Evolutionary conservation across 2,329 filamentous ascomycete species (phyloP).

Genomic region (Trichoderma pleuroti): DNA sequence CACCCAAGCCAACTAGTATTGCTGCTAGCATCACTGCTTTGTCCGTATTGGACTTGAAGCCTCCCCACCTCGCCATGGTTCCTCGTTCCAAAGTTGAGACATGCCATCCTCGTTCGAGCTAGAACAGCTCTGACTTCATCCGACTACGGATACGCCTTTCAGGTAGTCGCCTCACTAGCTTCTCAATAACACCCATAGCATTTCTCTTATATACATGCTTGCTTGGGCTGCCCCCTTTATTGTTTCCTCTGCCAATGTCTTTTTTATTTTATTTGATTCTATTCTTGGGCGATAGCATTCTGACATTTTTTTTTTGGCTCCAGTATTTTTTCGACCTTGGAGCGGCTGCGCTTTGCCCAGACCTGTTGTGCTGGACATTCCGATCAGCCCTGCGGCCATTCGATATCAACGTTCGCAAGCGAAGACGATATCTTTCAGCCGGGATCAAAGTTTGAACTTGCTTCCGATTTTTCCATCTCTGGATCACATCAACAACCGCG

Average conservation of each 20-base stretch:
- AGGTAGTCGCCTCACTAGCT: slow-evolving; percentile 7
- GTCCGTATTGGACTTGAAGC: slow-evolving; percentile 5
- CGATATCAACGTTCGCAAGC: slow-evolving; percentile 22
- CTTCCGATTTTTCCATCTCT: not conserved
- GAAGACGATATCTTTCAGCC: slow-evolving; percentile 7
- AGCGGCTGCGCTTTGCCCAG: slow-evolving; percentile 65
- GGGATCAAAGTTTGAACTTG: not conserved
- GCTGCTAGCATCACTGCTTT: slow-evolving; percentile 1
- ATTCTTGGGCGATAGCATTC: not conserved
- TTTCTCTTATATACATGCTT: slow-evolving; percentile 8
- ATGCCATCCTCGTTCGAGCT: slow-evolving; percentile 33
- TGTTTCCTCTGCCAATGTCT: not conserved
- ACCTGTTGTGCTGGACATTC: slow-evolving; percentile 33
- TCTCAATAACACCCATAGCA: not conserved
- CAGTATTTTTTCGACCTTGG: slow-evolving; percentile 74
- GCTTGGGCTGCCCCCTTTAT: slow-evolving; percentile 4
- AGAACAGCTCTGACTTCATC: slow-evolving; percentile 8
- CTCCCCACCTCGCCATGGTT: slow-evolving; percentile 22
- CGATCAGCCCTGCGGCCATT: slow-evolving; percentile 27
- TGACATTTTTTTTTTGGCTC: slow-evolving; percentile 10
- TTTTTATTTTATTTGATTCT: not conserved
- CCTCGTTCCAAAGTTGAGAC: slow-evolving; percentile 41
- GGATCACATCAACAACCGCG: not conserved
- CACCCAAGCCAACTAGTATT: slow-evolving; percentile 2
- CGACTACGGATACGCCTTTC: slow-evolving; percentile 1